A percentile compares a stretch with the other conserved stretches of the same genome.
Conservation (phyloP, 1,284 basidiomycete species). For the Trichosporon faecale region DNA sequence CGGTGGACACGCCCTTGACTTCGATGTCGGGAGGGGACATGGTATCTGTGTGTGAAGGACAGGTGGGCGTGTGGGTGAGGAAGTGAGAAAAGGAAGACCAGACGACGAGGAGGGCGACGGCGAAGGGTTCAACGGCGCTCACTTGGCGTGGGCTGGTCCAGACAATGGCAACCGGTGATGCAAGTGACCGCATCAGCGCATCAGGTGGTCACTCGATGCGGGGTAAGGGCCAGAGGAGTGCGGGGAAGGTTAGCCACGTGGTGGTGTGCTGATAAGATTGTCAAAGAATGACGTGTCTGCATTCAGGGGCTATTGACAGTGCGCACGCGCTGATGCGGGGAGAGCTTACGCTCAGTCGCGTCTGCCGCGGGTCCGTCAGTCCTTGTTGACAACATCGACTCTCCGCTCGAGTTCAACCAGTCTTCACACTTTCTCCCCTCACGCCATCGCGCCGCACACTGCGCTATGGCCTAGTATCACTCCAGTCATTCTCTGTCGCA, state of each 20-base stretch:
- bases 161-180: too few species aligned
- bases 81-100: background rate
- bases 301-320: background rate
- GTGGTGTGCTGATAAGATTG: background rate
- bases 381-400: constrained; percentile 7
- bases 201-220: background rate
- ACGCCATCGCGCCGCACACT: background rate
- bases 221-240: background rate
- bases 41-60: background rate
- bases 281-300: constrained; percentile 1
- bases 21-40: background rate
- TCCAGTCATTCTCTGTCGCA: background rate
- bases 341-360: constrained; percentile 6
- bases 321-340: constrained; percentile 1
- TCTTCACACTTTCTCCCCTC: background rate
- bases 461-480: constrained; percentile 4
- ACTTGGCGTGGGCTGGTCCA: background rate
- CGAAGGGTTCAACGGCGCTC: background rate
- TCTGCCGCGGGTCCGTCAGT: constrained; percentile 1
- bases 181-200: background rate
- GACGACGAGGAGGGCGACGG: background rate
- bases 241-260: background rate
- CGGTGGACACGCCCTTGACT: constrained; percentile 8
- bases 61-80: background rate
- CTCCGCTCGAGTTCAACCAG: background rate